phyloP scores from a whole-genome alignment of 2,329 filamentous ascomycete species.

The Apiospora sp. region DNA sequence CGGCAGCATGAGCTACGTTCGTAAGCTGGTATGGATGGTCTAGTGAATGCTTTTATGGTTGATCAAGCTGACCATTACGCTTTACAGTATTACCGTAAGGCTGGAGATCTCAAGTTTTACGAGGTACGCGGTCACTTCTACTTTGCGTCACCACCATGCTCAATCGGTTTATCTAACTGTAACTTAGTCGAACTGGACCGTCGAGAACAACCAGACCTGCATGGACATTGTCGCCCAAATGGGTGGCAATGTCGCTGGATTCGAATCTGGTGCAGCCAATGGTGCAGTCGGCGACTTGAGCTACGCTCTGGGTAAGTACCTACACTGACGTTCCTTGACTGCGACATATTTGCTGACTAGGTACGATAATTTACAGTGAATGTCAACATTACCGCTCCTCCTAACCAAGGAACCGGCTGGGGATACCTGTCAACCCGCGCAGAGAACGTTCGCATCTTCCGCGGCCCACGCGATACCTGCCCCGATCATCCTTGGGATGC shows the following conservation, averaged over 20 bases:
- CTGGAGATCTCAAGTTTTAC: not conserved
- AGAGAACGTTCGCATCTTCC: constrained; percentile 25
- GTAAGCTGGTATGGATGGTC: not conserved
- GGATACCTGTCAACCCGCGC: constrained; percentile 27
- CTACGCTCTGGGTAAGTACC: constrained; percentile 14
- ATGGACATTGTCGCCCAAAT: constrained; percentile 27
- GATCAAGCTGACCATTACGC: not conserved
- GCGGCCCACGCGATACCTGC: constrained; percentile 14
- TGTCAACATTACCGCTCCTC: not conserved
- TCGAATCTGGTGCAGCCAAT: not conserved
- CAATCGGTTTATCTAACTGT: not conserved
- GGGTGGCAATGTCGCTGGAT: constrained; percentile 24
- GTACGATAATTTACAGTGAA: not conserved
- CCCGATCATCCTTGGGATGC: constrained; percentile 26
- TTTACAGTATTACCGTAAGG: not conserved
- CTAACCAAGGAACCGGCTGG: not conserved
- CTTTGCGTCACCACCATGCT: not conserved
- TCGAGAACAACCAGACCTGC: constrained; percentile 27
- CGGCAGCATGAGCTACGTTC: not conserved
- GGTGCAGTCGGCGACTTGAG: constrained; percentile 7
- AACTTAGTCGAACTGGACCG: constrained; percentile 25
- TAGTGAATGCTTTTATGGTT: not conserved
- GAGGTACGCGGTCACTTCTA: not conserved
- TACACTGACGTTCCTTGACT: not conserved
- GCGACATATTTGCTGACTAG: not conserved